phyloP scores from a whole-genome alignment of 139 green algal genomes.

The Nannochloris sp. region DNA sequence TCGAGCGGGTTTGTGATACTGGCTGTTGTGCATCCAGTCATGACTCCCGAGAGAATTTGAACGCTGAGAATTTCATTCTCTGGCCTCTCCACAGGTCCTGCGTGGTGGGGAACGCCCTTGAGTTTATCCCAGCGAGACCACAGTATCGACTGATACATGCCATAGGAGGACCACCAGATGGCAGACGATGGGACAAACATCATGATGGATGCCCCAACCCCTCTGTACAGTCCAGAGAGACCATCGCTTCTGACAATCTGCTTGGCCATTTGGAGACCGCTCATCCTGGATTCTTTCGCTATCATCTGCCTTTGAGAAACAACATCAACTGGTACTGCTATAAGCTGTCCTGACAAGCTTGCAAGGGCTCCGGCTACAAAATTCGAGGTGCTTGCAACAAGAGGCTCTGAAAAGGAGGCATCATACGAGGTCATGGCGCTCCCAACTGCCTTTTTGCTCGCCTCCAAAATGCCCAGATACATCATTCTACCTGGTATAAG shows the following conservation, averaged over 20 bases:
- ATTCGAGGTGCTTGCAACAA: slow-evolving; percentile 42
- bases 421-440: slow-evolving; percentile 22
- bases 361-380: slow-evolving; percentile 61
- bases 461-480: slow-evolving; percentile 69
- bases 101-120: neutral
- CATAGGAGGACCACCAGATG: slow-evolving; percentile 82
- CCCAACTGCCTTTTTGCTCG: slow-evolving; percentile 36
- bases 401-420: slow-evolving; percentile 24
- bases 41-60: slow-evolving; percentile 48
- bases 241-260: slow-evolving; percentile 77
- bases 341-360: slow-evolving; percentile 60
- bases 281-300: slow-evolving; percentile 1
- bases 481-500: slow-evolving; percentile 44
- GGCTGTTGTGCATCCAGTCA: slow-evolving; percentile 54
- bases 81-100: neutral
- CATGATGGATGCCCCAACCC: slow-evolving; percentile 69
- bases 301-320: slow-evolving; percentile 33
- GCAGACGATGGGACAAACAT: slow-evolving; percentile 75
- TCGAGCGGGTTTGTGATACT: slow-evolving; percentile 72
- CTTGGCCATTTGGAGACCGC: slow-evolving; percentile 52
- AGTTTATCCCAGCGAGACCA: slow-evolving; percentile 47
- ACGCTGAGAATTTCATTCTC: slow-evolving; percentile 48
- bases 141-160: slow-evolving; percentile 67
- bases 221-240: slow-evolving; percentile 70
- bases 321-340: slow-evolving; percentile 89